phyloP scores from a whole-genome alignment of 352 stramenopile genomes.

The Globisporangium nodosum region DNA sequence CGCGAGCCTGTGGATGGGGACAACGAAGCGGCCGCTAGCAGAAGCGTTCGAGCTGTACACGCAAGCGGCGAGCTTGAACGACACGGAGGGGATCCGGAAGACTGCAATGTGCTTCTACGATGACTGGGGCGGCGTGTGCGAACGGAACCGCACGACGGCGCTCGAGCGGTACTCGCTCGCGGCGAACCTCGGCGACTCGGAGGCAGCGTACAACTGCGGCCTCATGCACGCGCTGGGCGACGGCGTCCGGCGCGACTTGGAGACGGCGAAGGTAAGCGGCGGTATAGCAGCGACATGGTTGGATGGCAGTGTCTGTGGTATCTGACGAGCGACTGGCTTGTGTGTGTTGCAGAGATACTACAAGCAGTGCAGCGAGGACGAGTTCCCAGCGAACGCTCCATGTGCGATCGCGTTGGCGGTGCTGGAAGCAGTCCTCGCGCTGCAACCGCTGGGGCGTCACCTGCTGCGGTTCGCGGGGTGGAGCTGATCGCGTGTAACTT shows the following conservation, averaged over 20 bases:
- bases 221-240: conserved; percentile 50
- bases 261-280: conserved; percentile 25
- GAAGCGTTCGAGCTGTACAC: conserved; percentile 56
- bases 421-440: conserved; percentile 21
- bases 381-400: conserved; percentile 61
- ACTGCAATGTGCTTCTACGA: conserved; percentile 58
- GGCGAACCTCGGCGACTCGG: conserved; percentile 42
- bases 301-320: not conserved
- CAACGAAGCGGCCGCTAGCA: conserved; percentile 22
- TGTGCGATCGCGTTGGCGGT: conserved; percentile 36
- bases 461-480: not conserved
- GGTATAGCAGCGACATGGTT: not conserved
- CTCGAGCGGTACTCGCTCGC: conserved; percentile 51
- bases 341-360: conserved; percentile 29
- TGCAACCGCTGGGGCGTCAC: conserved; percentile 4
- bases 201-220: conserved; percentile 61
- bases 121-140: conserved; percentile 50
- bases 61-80: conserved; percentile 47
- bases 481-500: conserved; percentile 3
- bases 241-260: conserved; percentile 33
- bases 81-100: conserved; percentile 71
- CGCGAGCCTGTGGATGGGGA: conserved; percentile 20
- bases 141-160: conserved; percentile 39
- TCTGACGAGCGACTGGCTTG: not conserved
- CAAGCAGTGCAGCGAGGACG: conserved; percentile 34